Conservation (phyloP, 1,284 basidiomycete species). For the Paramarasmius palmivorus region DNA sequence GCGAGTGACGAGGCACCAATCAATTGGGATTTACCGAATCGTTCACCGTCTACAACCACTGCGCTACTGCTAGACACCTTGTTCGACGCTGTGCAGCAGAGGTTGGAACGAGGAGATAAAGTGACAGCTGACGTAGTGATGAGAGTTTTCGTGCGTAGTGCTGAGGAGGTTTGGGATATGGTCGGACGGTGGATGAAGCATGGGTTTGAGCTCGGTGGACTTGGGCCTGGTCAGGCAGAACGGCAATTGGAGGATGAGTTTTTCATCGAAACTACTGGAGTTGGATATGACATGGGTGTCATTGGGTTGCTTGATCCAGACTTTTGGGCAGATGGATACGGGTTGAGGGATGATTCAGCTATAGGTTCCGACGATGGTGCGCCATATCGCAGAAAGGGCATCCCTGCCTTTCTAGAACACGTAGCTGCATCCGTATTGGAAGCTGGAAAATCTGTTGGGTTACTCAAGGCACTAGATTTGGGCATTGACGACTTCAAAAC, state of each 20-base stretch:
- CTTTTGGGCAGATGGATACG: slow-evolving; percentile 80
- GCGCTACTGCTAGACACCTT: slow-evolving; percentile 65
- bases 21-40: slow-evolving; percentile 38
- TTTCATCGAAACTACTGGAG: slow-evolving; percentile 74
- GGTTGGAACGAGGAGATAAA: slow-evolving; percentile 55
- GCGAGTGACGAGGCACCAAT: slow-evolving; percentile 16
- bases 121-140: slow-evolving; percentile 56
- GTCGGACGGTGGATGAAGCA: slow-evolving; percentile 72
- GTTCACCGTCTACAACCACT: slow-evolving; percentile 51
- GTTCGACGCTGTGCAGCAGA: slow-evolving; percentile 52
- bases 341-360: slow-evolving; percentile 42
- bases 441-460: slow-evolving; percentile 79
- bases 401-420: slow-evolving; percentile 63
- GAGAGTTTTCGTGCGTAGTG: slow-evolving; percentile 60
- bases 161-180: slow-evolving; percentile 75
- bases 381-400: slow-evolving; percentile 35
- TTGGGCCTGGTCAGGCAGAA: slow-evolving; percentile 28
- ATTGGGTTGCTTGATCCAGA: slow-evolving; percentile 62
- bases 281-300: slow-evolving; percentile 38
- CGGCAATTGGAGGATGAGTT: slow-evolving; percentile 71
- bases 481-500: slow-evolving; percentile 3
- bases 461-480: slow-evolving; percentile 52
- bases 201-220: slow-evolving; percentile 68
- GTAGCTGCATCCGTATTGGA: slow-evolving; percentile 61
- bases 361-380: slow-evolving; percentile 24